Conservation (phyloP, 768 basidiomycete genomes). For the Chalciporus piperatus region DNA sequence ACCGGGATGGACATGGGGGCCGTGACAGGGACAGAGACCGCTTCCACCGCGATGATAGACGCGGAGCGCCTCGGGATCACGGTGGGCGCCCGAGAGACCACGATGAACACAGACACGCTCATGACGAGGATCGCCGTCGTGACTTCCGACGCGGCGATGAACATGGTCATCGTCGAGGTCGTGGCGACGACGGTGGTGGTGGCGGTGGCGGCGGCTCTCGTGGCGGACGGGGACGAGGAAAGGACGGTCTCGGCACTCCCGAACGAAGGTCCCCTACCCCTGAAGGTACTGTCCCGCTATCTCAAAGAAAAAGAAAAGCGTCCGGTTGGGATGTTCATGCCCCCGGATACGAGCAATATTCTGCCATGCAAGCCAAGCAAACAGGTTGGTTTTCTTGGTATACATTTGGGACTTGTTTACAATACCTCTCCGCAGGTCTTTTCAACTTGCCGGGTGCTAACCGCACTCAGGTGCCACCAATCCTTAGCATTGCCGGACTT, state of each 20-base stretch:
- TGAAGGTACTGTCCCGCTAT: constrained; percentile 73
- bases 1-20: constrained; percentile 32
- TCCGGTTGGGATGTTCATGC: constrained; percentile 97
- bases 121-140: constrained; percentile 52
- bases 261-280: constrained; percentile 90
- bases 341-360: constrained; percentile 92
- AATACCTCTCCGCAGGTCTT: constrained; percentile 57
- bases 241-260: constrained; percentile 58
- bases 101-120: constrained; percentile 44
- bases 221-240: constrained; percentile 48
- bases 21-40: constrained; percentile 36
- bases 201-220: constrained; percentile 44
- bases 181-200: constrained; percentile 44
- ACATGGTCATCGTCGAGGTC: constrained; percentile 25
- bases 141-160: constrained; percentile 46
- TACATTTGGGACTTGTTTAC: constrained; percentile 1
- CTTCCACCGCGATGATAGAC: constrained; percentile 49
- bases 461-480: constrained; percentile 81
- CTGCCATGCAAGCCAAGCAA: constrained; percentile 96
- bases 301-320: constrained; percentile 83
- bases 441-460: constrained; percentile 97
- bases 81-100: constrained; percentile 44
- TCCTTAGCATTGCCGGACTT: constrained; percentile 75
- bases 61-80: constrained; percentile 45
- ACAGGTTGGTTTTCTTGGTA: constrained; percentile 58